A percentile compares a stretch with the other conserved stretches of the same genome.
phyloP scores from a whole-genome alignment of 108 stramenopile genomes.

The Nitzschia palea region DNA sequence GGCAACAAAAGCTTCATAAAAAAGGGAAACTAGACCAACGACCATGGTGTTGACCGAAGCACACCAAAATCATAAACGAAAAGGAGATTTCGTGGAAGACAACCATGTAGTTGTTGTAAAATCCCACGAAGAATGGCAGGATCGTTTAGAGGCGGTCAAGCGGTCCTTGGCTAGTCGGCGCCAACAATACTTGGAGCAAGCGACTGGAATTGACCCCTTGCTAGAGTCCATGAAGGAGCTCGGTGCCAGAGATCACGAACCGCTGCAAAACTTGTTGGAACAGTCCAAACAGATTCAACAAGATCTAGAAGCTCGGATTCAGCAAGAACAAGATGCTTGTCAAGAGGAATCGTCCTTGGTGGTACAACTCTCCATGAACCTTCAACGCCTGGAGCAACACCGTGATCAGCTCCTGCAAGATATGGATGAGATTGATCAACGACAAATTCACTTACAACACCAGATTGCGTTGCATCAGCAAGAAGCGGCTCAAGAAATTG shows the following conservation, averaged over 20 bases:
- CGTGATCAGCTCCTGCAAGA: conserved; percentile 15
- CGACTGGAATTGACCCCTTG: conserved; percentile 7
- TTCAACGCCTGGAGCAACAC: conserved; percentile 12
- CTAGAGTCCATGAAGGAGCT: conserved; percentile 5
- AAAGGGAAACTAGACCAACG: no score
- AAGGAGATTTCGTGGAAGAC: conserved; percentile 1
- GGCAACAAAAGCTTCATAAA: no score
- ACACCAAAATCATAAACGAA: conserved; percentile 6
- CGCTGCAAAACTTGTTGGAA: background rate
- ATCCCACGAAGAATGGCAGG: background rate
- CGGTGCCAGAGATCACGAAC: background rate
- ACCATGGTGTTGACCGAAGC: background rate
- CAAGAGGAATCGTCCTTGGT: conserved; percentile 25
- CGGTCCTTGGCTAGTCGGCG: background rate
- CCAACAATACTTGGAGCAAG: conserved; percentile 1
- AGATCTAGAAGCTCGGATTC: conserved; percentile 14
- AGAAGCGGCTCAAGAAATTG: conserved; percentile 36
- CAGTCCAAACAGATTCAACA: conserved; percentile 13
- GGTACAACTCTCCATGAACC: conserved; percentile 1
- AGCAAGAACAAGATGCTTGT: conserved; percentile 20
- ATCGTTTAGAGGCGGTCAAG: background rate
- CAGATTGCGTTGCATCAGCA: conserved; percentile 32
- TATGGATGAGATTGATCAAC: conserved; percentile 26
- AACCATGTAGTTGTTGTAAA: conserved; percentile 19
- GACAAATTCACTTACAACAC: conserved; percentile 15